Percentiles rank a stretch among this genome's conserved stretches.
Evolutionary conservation across 352 stramenopile species (phyloP).

Genomic region (Pythium rhizo-oryzae): DNA sequence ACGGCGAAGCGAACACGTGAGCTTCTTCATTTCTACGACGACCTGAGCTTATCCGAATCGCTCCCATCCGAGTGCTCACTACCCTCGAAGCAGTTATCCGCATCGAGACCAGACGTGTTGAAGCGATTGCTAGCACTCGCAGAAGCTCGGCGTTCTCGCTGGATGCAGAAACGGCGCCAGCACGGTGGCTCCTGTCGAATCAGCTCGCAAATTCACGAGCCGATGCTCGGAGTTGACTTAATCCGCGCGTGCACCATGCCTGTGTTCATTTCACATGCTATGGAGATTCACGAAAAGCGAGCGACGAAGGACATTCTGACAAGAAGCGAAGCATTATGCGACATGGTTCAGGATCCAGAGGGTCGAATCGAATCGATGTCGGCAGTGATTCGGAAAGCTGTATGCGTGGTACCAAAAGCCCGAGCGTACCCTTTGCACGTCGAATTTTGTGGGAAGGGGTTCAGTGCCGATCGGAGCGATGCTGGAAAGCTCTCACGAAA

Average conservation of each 20-base stretch:
- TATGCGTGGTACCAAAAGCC: slow-evolving; percentile 79
- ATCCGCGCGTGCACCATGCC: slow-evolving; percentile 54
- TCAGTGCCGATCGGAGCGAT: slow-evolving; percentile 28
- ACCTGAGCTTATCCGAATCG: slow-evolving; percentile 18
- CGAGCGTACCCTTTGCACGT: slow-evolving; percentile 44
- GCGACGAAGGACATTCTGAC: slow-evolving; percentile 9
- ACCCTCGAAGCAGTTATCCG: neutral
- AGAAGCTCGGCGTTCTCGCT: slow-evolving; percentile 3
- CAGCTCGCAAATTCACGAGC: slow-evolving; percentile 28
- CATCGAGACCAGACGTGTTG: slow-evolving; percentile 13
- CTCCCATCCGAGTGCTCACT: slow-evolving; percentile 15
- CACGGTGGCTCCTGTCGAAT: neutral
- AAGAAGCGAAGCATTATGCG: slow-evolving; percentile 41
- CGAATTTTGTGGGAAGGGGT: slow-evolving; percentile 42
- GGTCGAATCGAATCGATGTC: slow-evolving; percentile 47
- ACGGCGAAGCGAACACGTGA: neutral
- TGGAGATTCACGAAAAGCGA: slow-evolving; percentile 61
- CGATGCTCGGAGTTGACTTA: slow-evolving; percentile 51
- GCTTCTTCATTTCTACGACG: slow-evolving; percentile 25
- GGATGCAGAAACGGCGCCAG: slow-evolving; percentile 12
- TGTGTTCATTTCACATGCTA: slow-evolving; percentile 71
- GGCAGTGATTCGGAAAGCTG: slow-evolving; percentile 56
- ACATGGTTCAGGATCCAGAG: slow-evolving; percentile 50
- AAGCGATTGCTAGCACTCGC: slow-evolving; percentile 11
- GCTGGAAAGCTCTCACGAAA: slow-evolving; percentile 41